These are phyloP conservation scores for Exophiala aquamarina DNA, from an alignment of 2,329 filamentous ascomycete genomes.

Conservation along the genomic window DNA sequence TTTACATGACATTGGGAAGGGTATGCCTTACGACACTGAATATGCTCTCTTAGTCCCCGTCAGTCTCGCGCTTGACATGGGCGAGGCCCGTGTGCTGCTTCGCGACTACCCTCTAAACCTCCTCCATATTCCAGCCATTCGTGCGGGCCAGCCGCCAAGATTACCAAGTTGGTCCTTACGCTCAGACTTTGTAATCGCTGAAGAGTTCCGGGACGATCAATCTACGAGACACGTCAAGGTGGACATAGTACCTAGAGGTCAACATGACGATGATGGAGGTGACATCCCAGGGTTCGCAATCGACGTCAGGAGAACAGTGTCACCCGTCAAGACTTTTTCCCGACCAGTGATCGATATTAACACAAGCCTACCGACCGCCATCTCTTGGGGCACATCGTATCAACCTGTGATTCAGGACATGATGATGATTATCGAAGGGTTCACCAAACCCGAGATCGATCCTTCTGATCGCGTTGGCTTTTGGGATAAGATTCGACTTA, in stretches of 20 bases:
- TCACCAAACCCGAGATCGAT: conserved; percentile 93
- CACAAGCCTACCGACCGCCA: conserved; percentile 83
- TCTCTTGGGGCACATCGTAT: conserved; percentile 97
- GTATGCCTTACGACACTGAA: conserved; percentile 87
- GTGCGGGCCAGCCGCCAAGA: conserved; percentile 74
- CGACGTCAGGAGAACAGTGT: conserved; percentile 85
- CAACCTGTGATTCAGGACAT: conserved; percentile 98
- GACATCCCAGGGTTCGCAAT: conserved; percentile 70
- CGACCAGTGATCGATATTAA: conserved; percentile 92
- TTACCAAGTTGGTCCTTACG: conserved; percentile 79
- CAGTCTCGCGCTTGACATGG: conserved; percentile 85
- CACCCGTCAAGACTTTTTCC: conserved; percentile 94
- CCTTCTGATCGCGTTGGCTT: conserved; percentile 92
- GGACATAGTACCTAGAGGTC: conserved; percentile 74
- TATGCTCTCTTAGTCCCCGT: conserved; percentile 89
- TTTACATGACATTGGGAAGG: conserved; percentile 88
- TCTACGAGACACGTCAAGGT: conserved; percentile 79
- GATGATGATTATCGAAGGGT: conserved; percentile 99
- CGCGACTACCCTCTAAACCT: conserved; percentile 93
- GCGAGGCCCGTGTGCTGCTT: conserved; percentile 80
- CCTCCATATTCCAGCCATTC: conserved; percentile 82
- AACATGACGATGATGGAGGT: conserved; percentile 53
- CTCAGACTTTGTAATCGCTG: conserved; percentile 92
- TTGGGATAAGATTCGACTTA: conserved; percentile 96
- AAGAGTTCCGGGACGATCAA: conserved; percentile 80